Base-by-base conservation (phyloP, 2,329 filamentous ascomycete species). In the Colletotrichum sp. region DNA sequence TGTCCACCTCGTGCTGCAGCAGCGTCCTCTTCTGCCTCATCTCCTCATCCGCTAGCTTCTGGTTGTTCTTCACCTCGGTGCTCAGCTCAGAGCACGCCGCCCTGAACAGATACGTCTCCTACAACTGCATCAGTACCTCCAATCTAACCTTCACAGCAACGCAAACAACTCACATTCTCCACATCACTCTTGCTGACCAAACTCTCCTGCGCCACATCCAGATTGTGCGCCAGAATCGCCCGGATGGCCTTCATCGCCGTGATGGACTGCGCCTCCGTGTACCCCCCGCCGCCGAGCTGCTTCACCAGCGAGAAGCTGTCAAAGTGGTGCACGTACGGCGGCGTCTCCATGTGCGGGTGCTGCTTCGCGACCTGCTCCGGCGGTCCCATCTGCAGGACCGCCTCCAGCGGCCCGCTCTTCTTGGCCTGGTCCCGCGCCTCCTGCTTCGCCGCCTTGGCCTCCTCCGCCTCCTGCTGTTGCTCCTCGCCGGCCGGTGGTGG, bases 1-100 rank as follows among this genome's bases (percentile, higher is more conserved):
- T 98, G 83, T 99, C 97, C n/a, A 96, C 93, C 83, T 98, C 97
- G 83, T 98, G 96, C 86, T 98, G 96, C 78, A 99, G 85, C 64
- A 96, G 92, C 5, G 94, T 95, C 55, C 97, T 90, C 82, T 98
- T 94, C 78, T 95, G 93, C 43, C 96, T 91, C 86, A 95, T 94
- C 75, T 93, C 91, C 84, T 98, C 96, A 77, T 96, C 93, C 78
- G 95, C 93, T 1, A 92, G 89, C 78, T 94, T 93, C 28, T 95
- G 90, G 70, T 93, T 93, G 77, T 96, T 95, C 78, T 92, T 93
- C 21, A 98, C 92, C 82, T 98, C 97, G 28, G 95, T 96, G 79
- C 93, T 92, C 38, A 99, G 90, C 85, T 99, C 97, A 4, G 94
- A 96, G 83, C 96, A 98, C 4, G 97, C 97, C 3, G 97, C 97